Conservation (phyloP, 768 basidiomycete genomes). For the Tylopilus plumbeoviolaceoides region DNA sequence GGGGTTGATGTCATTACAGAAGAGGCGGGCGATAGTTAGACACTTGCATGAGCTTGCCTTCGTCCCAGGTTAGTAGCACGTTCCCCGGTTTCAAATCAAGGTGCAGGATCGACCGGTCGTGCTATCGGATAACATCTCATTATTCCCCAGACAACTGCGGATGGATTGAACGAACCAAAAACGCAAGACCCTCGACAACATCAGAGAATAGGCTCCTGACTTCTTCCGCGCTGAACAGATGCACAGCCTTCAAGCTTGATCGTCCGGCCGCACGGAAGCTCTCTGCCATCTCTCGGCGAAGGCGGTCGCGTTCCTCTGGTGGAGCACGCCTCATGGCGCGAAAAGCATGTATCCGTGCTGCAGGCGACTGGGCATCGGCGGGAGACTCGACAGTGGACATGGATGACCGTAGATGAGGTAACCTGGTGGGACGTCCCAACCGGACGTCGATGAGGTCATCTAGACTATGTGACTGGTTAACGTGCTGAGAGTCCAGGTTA, state of each 20-base stretch:
- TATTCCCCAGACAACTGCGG: neutral
- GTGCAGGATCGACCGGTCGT: conserved; percentile 82
- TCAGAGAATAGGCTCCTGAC: conserved; percentile 77
- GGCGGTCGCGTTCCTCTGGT: conserved; percentile 58
- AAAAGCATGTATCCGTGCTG: conserved; percentile 74
- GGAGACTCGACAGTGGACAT: conserved; percentile 22
- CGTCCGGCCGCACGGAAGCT: conserved; percentile 23
- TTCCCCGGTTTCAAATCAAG: conserved; percentile 94
- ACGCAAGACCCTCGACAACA: conserved; percentile 81
- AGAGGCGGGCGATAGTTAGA: neutral
- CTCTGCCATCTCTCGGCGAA: conserved; percentile 50
- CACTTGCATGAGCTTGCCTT: conserved; percentile 72
- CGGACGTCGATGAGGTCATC: conserved; percentile 85
- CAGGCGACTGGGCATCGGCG: conserved; percentile 48
- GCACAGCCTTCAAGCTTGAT: conserved; percentile 65
- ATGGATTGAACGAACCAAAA: conserved; percentile 54
- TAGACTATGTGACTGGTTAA: conserved; percentile 38
- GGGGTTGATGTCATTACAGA: neutral
- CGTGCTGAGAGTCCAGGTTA: neutral
- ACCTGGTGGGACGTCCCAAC: conserved; percentile 51
- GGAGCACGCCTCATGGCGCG: conserved; percentile 62
- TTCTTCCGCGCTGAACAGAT: conserved; percentile 83
- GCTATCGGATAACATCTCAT: conserved; percentile 39
- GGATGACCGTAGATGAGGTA: conserved; percentile 40
- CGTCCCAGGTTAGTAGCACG: conserved; percentile 88